Percentiles rank a stretch among this genome's conserved stretches.
phyloP scores from a whole-genome alignment of 2,329 filamentous ascomycete species.

The Phoma sp. region DNA sequence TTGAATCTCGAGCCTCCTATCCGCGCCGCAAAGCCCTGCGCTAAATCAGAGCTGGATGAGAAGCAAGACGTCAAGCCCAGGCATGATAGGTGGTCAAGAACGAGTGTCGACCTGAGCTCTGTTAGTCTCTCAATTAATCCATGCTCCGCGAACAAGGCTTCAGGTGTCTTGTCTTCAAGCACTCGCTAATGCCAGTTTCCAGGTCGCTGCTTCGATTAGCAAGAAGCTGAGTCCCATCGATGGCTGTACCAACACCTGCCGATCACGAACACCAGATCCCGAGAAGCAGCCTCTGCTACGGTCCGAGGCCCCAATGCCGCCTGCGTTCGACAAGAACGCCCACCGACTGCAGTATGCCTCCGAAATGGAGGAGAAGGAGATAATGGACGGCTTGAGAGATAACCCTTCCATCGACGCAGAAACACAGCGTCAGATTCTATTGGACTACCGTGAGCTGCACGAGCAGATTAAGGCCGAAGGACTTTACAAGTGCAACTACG shows the following conservation, averaged over 20 bases:
- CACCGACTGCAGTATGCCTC: slow-evolving; percentile 41
- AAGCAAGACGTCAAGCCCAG: slow-evolving; percentile 12
- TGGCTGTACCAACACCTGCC: slow-evolving; percentile 22
- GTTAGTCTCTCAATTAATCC: slow-evolving; percentile 26
- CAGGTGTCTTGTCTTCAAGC: slow-evolving; percentile 6
- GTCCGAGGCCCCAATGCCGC: slow-evolving; percentile 11
- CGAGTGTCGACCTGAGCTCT: slow-evolving; percentile 38
- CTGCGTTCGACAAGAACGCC: slow-evolving; percentile 23
- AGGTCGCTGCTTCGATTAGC: slow-evolving; percentile 34
- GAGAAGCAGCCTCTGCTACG: slow-evolving; percentile 31
- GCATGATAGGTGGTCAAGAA: slow-evolving; percentile 18
- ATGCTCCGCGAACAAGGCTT: slow-evolving; percentile 5
- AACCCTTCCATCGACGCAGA: slow-evolving; percentile 60
- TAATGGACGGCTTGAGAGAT: slow-evolving; percentile 42
- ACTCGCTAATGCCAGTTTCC: slow-evolving; percentile 24
- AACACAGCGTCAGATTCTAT: slow-evolving; percentile 62
- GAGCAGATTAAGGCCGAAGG: slow-evolving; percentile 61
- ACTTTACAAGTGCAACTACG: slow-evolving; percentile 64
- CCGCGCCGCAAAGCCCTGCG: slow-evolving; percentile 53
- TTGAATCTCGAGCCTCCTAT: slow-evolving; percentile 66
- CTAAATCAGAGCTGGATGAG: slow-evolving; percentile 19
- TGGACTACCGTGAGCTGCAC: slow-evolving; percentile 64
- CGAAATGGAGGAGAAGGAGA: slow-evolving; percentile 45
- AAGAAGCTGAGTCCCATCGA: slow-evolving; percentile 34
- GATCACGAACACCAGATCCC: slow-evolving; percentile 25